These are phyloP conservation scores for Brachypodium distachyon DNA, from an alignment of 202 grass and related monocot species.

Conservation along the genomic window DNA sequence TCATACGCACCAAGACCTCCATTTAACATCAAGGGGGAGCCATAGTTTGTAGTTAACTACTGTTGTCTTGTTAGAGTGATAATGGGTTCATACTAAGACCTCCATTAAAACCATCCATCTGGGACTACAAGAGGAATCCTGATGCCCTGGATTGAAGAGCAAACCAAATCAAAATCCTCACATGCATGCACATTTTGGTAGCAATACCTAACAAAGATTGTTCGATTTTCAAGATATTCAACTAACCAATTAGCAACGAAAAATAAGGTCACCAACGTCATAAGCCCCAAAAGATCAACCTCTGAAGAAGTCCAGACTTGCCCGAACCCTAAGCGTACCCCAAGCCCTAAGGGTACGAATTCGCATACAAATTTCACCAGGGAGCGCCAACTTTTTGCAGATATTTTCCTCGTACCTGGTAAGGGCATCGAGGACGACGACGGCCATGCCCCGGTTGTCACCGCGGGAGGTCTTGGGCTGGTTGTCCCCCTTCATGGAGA, in stretches of 20 bases:
- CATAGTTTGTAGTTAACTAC: background rate
- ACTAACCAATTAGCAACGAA: background rate
- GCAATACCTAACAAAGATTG: background rate
- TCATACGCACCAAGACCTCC: background rate
- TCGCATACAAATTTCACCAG: background rate
- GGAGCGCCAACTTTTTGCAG: background rate
- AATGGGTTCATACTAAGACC: background rate
- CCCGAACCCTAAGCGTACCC: background rate
- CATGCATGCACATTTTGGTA: background rate
- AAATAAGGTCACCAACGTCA: background rate
- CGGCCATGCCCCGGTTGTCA: constrained; percentile 95
- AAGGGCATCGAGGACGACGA: constrained; percentile 86
- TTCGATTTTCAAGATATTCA: background rate
- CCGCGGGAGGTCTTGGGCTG: constrained; percentile 84
- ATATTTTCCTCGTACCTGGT: constrained; percentile 38
- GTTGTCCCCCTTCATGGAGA: constrained; percentile 90
- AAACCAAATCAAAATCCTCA: background rate
- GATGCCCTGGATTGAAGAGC: background rate
- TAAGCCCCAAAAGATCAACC: background rate
- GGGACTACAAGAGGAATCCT: background rate
- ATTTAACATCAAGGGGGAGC: background rate
- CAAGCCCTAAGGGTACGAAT: background rate
- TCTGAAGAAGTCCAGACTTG: background rate
- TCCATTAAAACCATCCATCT: background rate
- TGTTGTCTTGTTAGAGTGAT: background rate